phyloP scores from a whole-genome alignment of 2,329 filamentous ascomycete genomes.

The Shiraia sp. region DNA sequence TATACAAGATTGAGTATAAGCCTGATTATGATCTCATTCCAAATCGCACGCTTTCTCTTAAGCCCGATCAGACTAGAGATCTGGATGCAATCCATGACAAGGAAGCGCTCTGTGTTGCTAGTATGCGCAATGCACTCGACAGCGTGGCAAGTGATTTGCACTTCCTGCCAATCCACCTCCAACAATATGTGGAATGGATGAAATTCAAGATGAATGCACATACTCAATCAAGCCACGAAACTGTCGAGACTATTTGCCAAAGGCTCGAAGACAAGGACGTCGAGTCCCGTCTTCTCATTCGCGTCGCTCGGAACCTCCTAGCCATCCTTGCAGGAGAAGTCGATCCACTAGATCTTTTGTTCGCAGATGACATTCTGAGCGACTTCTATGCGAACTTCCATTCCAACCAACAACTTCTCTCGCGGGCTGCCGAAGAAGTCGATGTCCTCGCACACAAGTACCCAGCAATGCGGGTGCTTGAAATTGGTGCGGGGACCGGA shows the following conservation, averaged over 20 bases:
- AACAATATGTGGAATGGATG: conserved; percentile 6
- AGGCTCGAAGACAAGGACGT: conserved; percentile 1
- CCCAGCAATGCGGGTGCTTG: conserved; percentile 4
- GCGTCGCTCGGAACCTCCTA: conserved; percentile 2
- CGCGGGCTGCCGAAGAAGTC: background rate
- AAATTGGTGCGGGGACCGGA: conserved; percentile 7
- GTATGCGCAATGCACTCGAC: background rate
- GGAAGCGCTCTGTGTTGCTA: conserved; percentile 1
- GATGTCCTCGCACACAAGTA: conserved; percentile 6
- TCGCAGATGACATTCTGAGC: conserved; percentile 7
- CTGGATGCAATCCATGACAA: conserved; percentile 18
- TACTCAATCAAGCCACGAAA: background rate
- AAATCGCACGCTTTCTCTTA: background rate
- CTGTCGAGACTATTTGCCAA: conserved; percentile 6
- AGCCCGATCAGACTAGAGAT: conserved; percentile 27
- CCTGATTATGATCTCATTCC: conserved; percentile 4
- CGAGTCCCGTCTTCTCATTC: conserved; percentile 3
- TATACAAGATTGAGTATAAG: conserved; percentile 12
- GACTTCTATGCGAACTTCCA: conserved; percentile 2
- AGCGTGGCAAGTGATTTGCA: background rate
- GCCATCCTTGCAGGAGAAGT: conserved; percentile 4
- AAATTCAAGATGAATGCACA: background rate
- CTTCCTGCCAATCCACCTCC: conserved; percentile 1
- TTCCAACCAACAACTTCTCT: conserved; percentile 3
- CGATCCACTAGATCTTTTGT: conserved; percentile 4